phyloP scores from a whole-genome alignment of 2,329 filamentous ascomycete genomes.

The Aspergillus sp. region DNA sequence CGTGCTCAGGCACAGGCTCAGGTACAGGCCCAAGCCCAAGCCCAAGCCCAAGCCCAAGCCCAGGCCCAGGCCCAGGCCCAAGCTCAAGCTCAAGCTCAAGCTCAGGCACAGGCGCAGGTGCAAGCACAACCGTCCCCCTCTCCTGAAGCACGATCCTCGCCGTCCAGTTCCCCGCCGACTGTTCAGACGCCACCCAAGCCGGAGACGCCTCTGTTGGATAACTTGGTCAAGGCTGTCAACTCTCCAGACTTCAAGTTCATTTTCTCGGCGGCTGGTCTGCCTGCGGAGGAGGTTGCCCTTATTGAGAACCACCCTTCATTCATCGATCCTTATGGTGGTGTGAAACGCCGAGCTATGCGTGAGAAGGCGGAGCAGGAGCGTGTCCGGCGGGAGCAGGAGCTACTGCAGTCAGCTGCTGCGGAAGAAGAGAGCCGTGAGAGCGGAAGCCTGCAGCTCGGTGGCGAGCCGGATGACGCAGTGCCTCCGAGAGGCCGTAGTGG shows the following conservation, averaged over 20 bases:
- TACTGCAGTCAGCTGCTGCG: conserved; percentile 53
- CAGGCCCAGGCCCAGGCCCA: background rate
- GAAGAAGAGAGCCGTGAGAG: conserved; percentile 78
- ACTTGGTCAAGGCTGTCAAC: conserved; percentile 50
- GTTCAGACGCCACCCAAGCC: conserved; percentile 24
- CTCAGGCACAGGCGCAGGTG: background rate
- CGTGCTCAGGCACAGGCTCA: conserved; percentile 12
- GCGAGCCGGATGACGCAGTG: conserved; percentile 84
- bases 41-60: background rate
- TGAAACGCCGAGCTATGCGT: conserved; percentile 75
- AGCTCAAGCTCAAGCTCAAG: background rate
- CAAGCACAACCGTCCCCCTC: conserved; percentile 25
- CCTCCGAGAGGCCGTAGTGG: conserved; percentile 47
- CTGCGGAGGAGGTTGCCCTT: conserved; percentile 52
- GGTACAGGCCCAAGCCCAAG: background rate
- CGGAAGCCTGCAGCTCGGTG: conserved; percentile 84
- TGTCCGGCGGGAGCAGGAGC: conserved; percentile 55
- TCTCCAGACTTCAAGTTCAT: conserved; percentile 55
- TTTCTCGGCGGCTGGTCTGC: conserved; percentile 52
- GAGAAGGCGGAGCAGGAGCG: conserved; percentile 68
- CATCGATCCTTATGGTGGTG: conserved; percentile 79
- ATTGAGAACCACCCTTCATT: conserved; percentile 69
- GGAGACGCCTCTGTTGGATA: conserved; percentile 38
- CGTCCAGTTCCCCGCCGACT: conserved; percentile 22
- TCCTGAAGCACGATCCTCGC: conserved; percentile 23